Evolutionary conservation across 331 rosid species (phyloP).

Genomic region (Stylosanthes scabra): DNA sequence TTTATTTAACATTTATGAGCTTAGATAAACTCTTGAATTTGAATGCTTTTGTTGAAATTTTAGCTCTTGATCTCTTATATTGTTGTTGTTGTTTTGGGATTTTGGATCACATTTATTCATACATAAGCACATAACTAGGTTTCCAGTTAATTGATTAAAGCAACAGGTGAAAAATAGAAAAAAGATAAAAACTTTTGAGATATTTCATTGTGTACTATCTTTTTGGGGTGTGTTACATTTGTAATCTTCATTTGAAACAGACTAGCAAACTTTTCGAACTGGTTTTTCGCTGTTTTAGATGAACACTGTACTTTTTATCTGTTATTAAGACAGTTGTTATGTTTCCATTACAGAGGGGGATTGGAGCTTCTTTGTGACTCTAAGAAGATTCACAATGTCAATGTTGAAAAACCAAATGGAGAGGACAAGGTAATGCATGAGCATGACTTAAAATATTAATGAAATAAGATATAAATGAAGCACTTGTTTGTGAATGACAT

Average conservation of each 20-base stretch:
- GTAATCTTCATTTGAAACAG: neutral
- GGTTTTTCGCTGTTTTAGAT: too few species aligned
- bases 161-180: too few species aligned
- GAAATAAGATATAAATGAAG: neutral
- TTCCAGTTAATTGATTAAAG: too few species aligned
- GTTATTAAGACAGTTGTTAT: constrained; percentile 30
- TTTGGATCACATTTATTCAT: neutral
- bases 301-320: constrained; percentile 16
- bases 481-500: neutral
- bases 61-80: neutral
- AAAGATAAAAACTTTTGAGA: too few species aligned
- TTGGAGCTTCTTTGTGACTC: constrained; percentile 94
- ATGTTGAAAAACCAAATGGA: constrained; percentile 61
- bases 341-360: constrained; percentile 73
- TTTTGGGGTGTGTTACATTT: constrained; percentile 1
- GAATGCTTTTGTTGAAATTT: neutral
- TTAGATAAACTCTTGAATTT: too few species aligned
- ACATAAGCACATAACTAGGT: neutral
- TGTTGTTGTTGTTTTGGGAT: constrained; percentile 1
- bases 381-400: constrained; percentile 79
- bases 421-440: constrained; percentile 57
- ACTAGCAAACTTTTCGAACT: neutral
- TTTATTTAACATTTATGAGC: too few species aligned
- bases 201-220: neutral
- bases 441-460: neutral